Evolutionary conservation across 192 early-diverging fungal genomes (phyloP).

Genomic region (Podochytrium sp.): DNA sequence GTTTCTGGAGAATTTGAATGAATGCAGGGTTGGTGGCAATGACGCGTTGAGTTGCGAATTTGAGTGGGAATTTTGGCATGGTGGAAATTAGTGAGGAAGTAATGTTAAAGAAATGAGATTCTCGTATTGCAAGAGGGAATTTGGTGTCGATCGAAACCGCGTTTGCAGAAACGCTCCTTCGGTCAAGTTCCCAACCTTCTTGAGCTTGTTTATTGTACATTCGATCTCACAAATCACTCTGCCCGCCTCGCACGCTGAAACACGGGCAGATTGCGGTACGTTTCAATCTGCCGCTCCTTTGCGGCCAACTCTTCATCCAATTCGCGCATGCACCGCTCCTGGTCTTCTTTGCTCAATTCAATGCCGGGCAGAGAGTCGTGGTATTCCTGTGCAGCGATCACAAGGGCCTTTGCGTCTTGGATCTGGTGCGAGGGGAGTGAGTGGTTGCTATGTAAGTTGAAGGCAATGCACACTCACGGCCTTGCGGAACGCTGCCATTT

Average conservation of each 20-base stretch:
- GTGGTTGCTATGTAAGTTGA: background rate
- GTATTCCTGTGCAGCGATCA: background rate
- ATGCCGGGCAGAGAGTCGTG: constrained; percentile 3
- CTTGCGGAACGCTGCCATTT: constrained; percentile 10
- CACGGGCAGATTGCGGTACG: background rate
- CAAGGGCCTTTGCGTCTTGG: background rate
- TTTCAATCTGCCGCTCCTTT: background rate
- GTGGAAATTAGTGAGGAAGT: too few species aligned
- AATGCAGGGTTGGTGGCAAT: too few species aligned
- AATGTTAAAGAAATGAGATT: too few species aligned
- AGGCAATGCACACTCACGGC: background rate
- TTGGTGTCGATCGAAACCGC: too few species aligned
- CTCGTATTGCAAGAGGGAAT: too few species aligned
- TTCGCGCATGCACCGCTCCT: background rate
- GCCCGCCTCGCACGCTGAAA: background rate
- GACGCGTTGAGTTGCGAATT: too few species aligned
- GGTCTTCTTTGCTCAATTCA: background rate
- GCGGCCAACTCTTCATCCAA: background rate
- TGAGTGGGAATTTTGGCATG: too few species aligned
- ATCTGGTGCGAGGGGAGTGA: background rate
- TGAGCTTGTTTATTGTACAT: too few species aligned
- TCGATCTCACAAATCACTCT: too few species aligned
- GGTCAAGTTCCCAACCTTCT: too few species aligned
- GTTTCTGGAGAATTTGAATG: too few species aligned
- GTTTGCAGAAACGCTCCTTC: too few species aligned